Base-by-base conservation (phyloP, 495 filamentous ascomycete species). In the Hypoxylon crocopeplum region DNA sequence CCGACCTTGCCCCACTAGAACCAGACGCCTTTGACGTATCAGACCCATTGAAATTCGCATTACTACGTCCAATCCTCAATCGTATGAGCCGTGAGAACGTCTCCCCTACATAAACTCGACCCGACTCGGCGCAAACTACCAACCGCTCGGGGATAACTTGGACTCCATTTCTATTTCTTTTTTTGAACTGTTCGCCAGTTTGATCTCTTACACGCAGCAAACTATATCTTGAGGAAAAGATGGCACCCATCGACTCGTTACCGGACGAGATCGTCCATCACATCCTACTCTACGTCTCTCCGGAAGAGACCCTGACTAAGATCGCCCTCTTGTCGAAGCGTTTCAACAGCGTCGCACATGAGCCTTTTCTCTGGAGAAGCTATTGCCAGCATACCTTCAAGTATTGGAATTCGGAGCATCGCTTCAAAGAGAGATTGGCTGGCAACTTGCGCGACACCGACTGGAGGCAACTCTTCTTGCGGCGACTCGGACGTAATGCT, bases 191-290 rank as follows among this genome's bases (percentile, higher is more conserved):
- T 50, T 36, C 40, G 2, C 4, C 37, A 19, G 13, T 25, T 34
- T 36, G 10, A 5, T 21, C 29, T 20, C 15, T 15, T 21, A 20
- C 17, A 2, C n/a, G 42, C n/a, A 32, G 1, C 5, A 3, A 34
- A 36, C 17, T 13, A 27, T 33, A 25, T 6, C 3, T 32, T 4
- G 1, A 10, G 7, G n/a, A 40, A 40, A 58, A 37, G 33, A 70
- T 71, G 69, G 38, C 68, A 4, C 73, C 73, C 11, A 68, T 81
- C 5, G 57, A 66, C 15, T 66, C 66, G 29, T 64, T 92, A 34
- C 90, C 90, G 25, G 86, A 89, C 64, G 90, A 94, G 70, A 81
- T 94, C 57, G 75, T 94, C 56, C 81, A 86, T 64, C 80, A 85
- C 15, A 84, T 93, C 50, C 72, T 93, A 46, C 79, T 75, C 54